A percentile compares a stretch with the other conserved stretches of the same genome.
Conservation (phyloP, 768 basidiomycete genomes). For the Rhodotorula kratochvilovae region DNA sequence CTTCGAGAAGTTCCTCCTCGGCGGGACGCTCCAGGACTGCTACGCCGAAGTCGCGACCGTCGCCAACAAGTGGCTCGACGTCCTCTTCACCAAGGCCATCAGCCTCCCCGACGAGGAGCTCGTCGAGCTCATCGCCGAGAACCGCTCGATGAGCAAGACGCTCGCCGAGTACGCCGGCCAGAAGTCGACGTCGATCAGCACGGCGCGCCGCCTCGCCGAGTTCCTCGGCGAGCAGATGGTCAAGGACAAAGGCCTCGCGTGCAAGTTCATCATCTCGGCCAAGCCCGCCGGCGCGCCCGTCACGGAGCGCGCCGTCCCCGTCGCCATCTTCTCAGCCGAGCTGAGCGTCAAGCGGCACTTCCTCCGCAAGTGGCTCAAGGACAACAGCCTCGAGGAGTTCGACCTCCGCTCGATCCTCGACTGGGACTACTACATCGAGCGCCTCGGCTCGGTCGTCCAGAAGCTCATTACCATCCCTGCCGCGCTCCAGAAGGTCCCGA, state of each 20-base stretch:
- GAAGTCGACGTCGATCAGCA: constrained; percentile 97
- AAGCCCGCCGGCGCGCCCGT: constrained; percentile 89
- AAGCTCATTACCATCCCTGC: constrained; percentile 99
- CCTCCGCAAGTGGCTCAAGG: constrained; percentile 94
- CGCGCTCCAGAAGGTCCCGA: constrained; percentile 92
- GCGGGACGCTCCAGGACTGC: constrained; percentile 88
- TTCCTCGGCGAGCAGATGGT: constrained; percentile 98
- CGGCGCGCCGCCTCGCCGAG: constrained; percentile 87
- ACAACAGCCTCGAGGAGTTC: constrained; percentile 77
- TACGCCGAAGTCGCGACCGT: constrained; percentile 88
- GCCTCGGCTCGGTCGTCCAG: constrained; percentile 94
- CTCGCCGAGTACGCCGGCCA: constrained; percentile 92
- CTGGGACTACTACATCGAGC: constrained; percentile 98
- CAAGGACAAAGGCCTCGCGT: constrained; percentile 97
- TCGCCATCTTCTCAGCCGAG: constrained; percentile 96
- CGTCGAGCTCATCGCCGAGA: constrained; percentile 96
- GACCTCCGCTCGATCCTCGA: constrained; percentile 91
- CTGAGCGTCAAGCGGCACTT: constrained; percentile 82
- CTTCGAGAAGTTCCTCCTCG: constrained; percentile 94
- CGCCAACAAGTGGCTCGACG: constrained; percentile 95
- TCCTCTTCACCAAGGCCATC: constrained; percentile 81
- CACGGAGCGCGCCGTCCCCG: constrained; percentile 91
- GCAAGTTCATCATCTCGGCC: constrained; percentile 97
- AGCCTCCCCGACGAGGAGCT: constrained; percentile 83
- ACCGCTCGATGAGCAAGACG: constrained; percentile 94